These are phyloP conservation scores for Penicillium paneum DNA, from an alignment of 2,329 filamentous ascomycete genomes.

Conservation along the genomic window DNA sequence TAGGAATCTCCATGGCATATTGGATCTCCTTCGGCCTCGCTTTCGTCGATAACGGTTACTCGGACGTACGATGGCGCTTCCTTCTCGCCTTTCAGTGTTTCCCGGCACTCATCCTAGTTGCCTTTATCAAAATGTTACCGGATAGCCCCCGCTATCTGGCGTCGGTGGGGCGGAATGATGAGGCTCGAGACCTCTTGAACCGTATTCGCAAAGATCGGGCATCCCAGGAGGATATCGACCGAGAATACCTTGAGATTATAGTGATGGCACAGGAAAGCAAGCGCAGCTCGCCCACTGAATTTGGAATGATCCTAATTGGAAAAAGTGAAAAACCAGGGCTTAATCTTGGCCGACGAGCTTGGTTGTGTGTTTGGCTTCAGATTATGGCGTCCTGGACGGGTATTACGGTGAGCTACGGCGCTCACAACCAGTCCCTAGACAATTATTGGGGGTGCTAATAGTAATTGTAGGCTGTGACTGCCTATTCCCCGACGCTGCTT, in stretches of 20 bases:
- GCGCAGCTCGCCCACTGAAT: constrained; percentile 38
- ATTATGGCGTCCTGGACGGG: constrained; percentile 48
- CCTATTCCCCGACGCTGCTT: constrained; percentile 32
- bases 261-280: constrained; percentile 29
- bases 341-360: constrained; percentile 41
- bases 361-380: constrained; percentile 46
- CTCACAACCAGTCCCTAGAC: neutral
- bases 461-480: constrained; percentile 37
- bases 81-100: constrained; percentile 36
- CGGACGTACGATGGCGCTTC: constrained; percentile 36
- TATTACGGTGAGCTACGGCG: constrained; percentile 39
- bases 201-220: constrained; percentile 24
- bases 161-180: constrained; percentile 40
- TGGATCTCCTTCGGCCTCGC: constrained; percentile 40
- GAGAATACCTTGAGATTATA: constrained; percentile 38
- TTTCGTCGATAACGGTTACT: constrained; percentile 34
- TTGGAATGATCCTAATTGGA: constrained; percentile 39
- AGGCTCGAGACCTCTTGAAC: constrained; percentile 50
- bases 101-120: constrained; percentile 27
- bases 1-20: constrained; percentile 47
- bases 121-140: constrained; percentile 32
- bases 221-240: constrained; percentile 29
- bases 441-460: constrained; percentile 18
- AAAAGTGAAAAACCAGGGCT: constrained; percentile 28
- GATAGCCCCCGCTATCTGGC: constrained; percentile 35